Evolutionary conservation across 2,329 filamentous ascomycete genomes (phyloP), one percentile per base, ranked within the genome.

Genomic region (Geosmithia morbida): DNA sequence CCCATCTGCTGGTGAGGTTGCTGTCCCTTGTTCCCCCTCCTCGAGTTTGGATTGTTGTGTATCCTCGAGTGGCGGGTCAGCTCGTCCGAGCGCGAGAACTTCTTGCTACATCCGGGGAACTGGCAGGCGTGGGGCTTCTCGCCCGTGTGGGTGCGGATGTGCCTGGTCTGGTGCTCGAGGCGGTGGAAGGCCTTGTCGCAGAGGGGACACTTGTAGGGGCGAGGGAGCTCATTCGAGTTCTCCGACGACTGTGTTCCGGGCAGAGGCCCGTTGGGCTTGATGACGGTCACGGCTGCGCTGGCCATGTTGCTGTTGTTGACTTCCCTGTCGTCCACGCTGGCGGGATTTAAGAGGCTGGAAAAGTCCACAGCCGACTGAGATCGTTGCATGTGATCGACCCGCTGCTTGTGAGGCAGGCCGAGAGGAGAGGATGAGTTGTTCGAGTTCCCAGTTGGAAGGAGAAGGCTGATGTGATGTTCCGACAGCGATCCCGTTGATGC

Each of bases 121-220:
- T 87, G 83, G 77, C 90, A 98, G 52, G 86, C 89, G 60, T 97
- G 92, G 44, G 90, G 90, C 75, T 97, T 98, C 72, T 98, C 90
- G 58, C 90, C 92, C 0, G 90, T 98, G 67, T 98, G 90, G 7
- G 92, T 97, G 58, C 90, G 82, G 61, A 97, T 97, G 67, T 98
- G 90, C 57, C 75, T 69, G 19, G 77, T 81, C 74, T 96, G 90
- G 65, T 97, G 90, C 71, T 97, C 90, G 41, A 98, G 76, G 52
- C 92, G 87, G 73, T 97, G 92, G 70, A 98, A 98, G 51, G 92
- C 90, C 75, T 96, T 94, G 59, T 96, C 90, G 72, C 92, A 98
- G 52, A 98, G 79, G 51, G 90, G 89, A 66, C 90, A 98, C 73
- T 97, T 97, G 80, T 98, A 98, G 1, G 90, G 90, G 48, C 92